Conservation (phyloP, 73 alveolate genomes). For the Uronychia binucleata region DNA sequence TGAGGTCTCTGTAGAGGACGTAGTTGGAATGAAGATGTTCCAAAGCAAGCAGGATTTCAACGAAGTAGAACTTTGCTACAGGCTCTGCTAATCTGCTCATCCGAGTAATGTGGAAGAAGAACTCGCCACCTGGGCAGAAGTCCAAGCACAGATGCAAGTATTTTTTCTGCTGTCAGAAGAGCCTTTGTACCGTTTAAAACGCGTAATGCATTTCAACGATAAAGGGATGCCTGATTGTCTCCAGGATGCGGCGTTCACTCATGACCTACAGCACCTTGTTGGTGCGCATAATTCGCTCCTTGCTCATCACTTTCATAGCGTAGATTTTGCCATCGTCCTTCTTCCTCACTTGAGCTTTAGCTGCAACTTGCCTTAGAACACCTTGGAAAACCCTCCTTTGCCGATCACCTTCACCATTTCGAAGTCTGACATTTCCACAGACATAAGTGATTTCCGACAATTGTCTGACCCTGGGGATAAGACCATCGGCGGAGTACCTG, state of each 20-base stretch:
- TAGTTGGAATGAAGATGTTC: conserved; percentile 71
- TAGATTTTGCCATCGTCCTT: conserved; percentile 44
- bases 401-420: conserved; percentile 30
- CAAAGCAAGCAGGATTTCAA: conserved; percentile 68
- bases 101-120: conserved; percentile 70
- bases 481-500: no score
- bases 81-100: conserved; percentile 59
- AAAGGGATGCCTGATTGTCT: conserved; percentile 65
- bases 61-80: conserved; percentile 75
- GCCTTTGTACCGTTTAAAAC: conserved; percentile 62
- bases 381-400: conserved; percentile 34
- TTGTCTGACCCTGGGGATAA: no score
- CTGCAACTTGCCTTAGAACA: not conserved
- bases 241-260: conserved; percentile 72
- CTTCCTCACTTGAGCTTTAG: conserved; percentile 22
- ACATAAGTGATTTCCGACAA: no score
- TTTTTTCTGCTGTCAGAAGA: conserved; percentile 20
- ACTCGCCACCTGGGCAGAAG: conserved; percentile 82
- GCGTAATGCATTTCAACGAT: conserved; percentile 71
- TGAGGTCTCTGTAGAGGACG: conserved; percentile 81
- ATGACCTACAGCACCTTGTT: conserved; percentile 58
- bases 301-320: conserved; percentile 71
- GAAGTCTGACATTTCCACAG: conserved; percentile 5
- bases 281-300: conserved; percentile 41
- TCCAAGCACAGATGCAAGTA: conserved; percentile 57